Conservation (phyloP, 257 asterid genomes). For the Solanum sparsipilum region DNA sequence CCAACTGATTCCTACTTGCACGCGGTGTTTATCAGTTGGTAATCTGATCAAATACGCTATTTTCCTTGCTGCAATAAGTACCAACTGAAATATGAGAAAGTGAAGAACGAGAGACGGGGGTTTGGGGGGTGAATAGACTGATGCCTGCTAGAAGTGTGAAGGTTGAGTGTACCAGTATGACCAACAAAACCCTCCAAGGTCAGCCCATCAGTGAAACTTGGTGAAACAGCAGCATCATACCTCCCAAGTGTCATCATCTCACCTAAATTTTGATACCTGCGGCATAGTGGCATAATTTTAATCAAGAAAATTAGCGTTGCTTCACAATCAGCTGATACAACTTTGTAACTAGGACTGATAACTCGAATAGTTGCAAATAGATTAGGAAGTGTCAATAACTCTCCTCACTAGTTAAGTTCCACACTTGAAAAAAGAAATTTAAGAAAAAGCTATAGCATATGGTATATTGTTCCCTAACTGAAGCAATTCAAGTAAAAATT, state of each 20-base stretch:
- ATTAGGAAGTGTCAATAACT: background rate
- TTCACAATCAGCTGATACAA: background rate
- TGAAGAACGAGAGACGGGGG: background rate
- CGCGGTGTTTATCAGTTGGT: conserved; percentile 86
- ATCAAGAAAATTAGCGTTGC: background rate
- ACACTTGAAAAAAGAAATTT: background rate
- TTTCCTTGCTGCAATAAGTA: conserved; percentile 65
- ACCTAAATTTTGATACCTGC: conserved; percentile 86
- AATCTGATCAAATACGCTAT: conserved; percentile 72
- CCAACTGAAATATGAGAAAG: background rate
- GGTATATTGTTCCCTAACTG: background rate
- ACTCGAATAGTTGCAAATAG: background rate
- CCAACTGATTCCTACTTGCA: conserved; percentile 92
- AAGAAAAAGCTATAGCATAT: background rate
- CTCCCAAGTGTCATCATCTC: conserved; percentile 98
- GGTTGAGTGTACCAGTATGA: conserved; percentile 56
- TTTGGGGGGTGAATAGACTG: background rate
- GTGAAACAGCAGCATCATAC: conserved; percentile 78
- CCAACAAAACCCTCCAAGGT: conserved; percentile 88
- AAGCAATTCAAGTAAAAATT: background rate
- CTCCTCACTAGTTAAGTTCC: background rate
- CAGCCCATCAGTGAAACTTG: conserved; percentile 71
- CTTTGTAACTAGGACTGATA: background rate
- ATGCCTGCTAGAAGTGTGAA: background rate
- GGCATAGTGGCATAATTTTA: background rate